Conservation (phyloP, 139 green algal species). For the Chlorokybus atmophyticus region DNA sequence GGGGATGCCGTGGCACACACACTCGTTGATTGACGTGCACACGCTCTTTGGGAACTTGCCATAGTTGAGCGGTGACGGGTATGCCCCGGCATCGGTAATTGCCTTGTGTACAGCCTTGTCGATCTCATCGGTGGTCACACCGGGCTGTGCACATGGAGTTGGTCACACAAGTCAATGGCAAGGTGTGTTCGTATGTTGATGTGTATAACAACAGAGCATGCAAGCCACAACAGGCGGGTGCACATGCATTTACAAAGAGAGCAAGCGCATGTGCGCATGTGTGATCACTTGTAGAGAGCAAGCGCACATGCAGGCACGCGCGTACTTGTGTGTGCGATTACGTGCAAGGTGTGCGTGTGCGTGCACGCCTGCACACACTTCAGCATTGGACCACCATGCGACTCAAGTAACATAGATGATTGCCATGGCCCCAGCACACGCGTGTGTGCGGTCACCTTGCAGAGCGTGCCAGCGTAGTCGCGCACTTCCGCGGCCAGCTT, state of each 20-base stretch:
- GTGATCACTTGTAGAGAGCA: too few relatives aligned
- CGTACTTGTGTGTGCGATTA: neutral
- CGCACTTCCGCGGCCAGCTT: constrained; percentile 74
- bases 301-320: neutral
- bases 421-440: too few relatives aligned
- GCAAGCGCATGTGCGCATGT: too few relatives aligned
- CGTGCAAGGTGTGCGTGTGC: neutral
- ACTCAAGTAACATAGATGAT: too few relatives aligned
- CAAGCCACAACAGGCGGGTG: too few relatives aligned
- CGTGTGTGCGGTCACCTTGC: constrained; percentile 35
- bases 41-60: constrained; percentile 90
- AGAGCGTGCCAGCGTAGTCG: constrained; percentile 53
- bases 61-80: constrained; percentile 87
- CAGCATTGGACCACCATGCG: too few relatives aligned
- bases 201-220: too few relatives aligned
- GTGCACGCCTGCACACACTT: too few relatives aligned
- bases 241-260: too few relatives aligned
- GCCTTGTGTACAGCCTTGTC: constrained; percentile 77
- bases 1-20: constrained; percentile 88
- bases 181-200: too few relatives aligned
- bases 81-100: constrained; percentile 67
- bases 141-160: too few relatives aligned
- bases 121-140: constrained; percentile 88
- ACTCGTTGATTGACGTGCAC: constrained; percentile 96
- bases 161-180: too few relatives aligned